Conservation (phyloP, 768 basidiomycete genomes). For the Boletus bicolor region DNA sequence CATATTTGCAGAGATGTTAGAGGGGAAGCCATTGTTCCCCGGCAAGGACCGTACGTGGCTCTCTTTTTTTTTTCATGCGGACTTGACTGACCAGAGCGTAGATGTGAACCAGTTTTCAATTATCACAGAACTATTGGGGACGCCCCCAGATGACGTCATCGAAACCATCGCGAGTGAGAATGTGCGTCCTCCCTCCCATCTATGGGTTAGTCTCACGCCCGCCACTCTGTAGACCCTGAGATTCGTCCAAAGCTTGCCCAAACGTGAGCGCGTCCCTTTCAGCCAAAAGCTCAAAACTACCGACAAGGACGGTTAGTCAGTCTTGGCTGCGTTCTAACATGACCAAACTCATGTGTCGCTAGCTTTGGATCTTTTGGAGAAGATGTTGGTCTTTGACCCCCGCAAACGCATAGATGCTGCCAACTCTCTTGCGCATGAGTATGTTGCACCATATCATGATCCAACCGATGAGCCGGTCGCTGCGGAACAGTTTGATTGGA, state of each 20-base stretch:
- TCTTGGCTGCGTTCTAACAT: not conserved
- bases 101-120: conserved; percentile 99
- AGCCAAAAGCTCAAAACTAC: conserved; percentile 86
- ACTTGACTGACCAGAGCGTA: conserved; percentile 32
- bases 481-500: conserved; percentile 96
- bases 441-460: conserved; percentile 97
- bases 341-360: conserved; percentile 4
- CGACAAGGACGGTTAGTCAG: conserved; percentile 72
- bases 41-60: conserved; percentile 92
- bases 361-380: conserved; percentile 95
- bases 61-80: not conserved
- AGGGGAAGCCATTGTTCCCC: conserved; percentile 97
- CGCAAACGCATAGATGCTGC: conserved; percentile 94
- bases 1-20: conserved; percentile 99
- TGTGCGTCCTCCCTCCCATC: conserved; percentile 44
- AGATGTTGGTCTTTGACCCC: conserved; percentile 99
- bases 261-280: conserved; percentile 94
- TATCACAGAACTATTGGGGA: conserved; percentile 96
- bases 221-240: conserved; percentile 71
- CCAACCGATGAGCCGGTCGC: conserved; percentile 96
- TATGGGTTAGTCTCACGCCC: conserved; percentile 1
- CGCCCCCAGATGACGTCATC: conserved; percentile 99
- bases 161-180: conserved; percentile 98
- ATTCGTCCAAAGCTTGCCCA: conserved; percentile 97
- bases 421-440: conserved; percentile 86